Conservation (phyloP, 768 basidiomycete genomes). For the Saitozyma sp. region DNA sequence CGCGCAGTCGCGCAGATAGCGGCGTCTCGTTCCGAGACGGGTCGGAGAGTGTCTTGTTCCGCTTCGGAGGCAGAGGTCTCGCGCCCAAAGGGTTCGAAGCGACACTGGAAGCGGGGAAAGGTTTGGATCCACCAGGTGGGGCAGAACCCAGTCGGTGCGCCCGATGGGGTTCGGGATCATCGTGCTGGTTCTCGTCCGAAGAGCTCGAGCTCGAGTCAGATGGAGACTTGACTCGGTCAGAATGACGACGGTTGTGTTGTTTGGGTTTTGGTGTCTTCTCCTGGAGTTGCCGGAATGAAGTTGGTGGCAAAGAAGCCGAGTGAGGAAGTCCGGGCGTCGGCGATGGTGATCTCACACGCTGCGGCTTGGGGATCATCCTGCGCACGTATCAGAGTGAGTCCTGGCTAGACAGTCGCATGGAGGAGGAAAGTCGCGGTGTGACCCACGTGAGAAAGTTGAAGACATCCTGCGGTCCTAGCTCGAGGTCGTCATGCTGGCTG, state of each 20-base stretch:
- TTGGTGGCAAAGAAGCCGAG: constrained; percentile 32
- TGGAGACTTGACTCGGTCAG: constrained; percentile 33
- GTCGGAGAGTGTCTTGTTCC: constrained; percentile 30
- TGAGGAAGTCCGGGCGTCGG: constrained; percentile 27
- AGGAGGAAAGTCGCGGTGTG: neutral
- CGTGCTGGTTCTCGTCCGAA: constrained; percentile 7
- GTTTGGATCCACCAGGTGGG: constrained; percentile 17
- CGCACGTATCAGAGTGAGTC: neutral
- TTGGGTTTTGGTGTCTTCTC: constrained; percentile 24
- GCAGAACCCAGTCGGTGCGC: constrained; percentile 2
- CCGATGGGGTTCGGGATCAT: neutral
- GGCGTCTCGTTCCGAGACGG: constrained; percentile 24
- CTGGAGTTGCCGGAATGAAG: constrained; percentile 22
- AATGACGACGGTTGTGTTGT: constrained; percentile 20
- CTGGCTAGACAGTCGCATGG: neutral
- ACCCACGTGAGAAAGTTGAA: constrained; percentile 41
- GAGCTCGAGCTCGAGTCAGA: constrained; percentile 34
- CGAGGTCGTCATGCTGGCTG: constrained; percentile 25
- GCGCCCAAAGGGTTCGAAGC: neutral
- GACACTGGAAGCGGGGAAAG: constrained; percentile 20
- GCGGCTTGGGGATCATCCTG: constrained; percentile 30
- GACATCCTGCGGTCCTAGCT: constrained; percentile 27
- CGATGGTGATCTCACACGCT: constrained; percentile 9
- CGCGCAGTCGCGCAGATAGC: constrained; percentile 24
- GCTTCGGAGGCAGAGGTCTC: constrained; percentile 12